Conservation (phyloP, 352 stramenopile genomes). For the Pythium aquatile region DNA sequence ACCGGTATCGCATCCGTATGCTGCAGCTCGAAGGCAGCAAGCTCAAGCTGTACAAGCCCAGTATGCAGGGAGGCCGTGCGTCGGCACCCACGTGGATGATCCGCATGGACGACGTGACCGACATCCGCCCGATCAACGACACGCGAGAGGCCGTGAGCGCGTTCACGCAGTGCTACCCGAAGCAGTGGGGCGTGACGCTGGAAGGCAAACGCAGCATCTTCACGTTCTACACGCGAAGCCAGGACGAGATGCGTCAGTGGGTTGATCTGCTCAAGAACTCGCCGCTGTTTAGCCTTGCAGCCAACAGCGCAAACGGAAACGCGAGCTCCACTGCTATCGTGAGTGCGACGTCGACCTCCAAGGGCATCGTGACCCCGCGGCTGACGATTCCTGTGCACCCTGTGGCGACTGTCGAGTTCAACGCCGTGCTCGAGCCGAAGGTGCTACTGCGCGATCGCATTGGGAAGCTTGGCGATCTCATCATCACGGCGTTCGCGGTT, state of each 20-base stretch:
- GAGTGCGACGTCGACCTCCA: constrained; percentile 7
- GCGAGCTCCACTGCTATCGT: constrained; percentile 16
- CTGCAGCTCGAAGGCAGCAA: constrained; percentile 78
- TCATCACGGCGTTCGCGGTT: constrained; percentile 59
- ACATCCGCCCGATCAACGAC: constrained; percentile 84
- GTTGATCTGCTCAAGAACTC: constrained; percentile 88
- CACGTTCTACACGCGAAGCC: constrained; percentile 81
- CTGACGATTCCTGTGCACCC: constrained; percentile 83
- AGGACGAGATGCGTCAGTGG: constrained; percentile 81
- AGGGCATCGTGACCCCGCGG: constrained; percentile 34
- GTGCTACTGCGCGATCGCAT: constrained; percentile 68
- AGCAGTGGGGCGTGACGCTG: constrained; percentile 83
- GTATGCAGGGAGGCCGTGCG: constrained; percentile 69
- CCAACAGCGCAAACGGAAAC: not conserved
- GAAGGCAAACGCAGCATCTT: constrained; percentile 82
- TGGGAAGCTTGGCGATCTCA: constrained; percentile 74
- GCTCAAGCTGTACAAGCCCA: constrained; percentile 83
- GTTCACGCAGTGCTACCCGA: constrained; percentile 82
- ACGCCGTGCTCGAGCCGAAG: constrained; percentile 62
- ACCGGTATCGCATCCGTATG: constrained; percentile 80
- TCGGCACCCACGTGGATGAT: constrained; percentile 73
- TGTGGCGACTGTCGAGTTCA: constrained; percentile 74
- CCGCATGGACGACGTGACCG: constrained; percentile 80
- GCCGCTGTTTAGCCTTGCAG: constrained; percentile 44
- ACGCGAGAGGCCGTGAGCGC: constrained; percentile 70